Evolutionary conservation across 202 grass and related monocot genomes (phyloP).

Genomic region (Setaria italica): DNA sequence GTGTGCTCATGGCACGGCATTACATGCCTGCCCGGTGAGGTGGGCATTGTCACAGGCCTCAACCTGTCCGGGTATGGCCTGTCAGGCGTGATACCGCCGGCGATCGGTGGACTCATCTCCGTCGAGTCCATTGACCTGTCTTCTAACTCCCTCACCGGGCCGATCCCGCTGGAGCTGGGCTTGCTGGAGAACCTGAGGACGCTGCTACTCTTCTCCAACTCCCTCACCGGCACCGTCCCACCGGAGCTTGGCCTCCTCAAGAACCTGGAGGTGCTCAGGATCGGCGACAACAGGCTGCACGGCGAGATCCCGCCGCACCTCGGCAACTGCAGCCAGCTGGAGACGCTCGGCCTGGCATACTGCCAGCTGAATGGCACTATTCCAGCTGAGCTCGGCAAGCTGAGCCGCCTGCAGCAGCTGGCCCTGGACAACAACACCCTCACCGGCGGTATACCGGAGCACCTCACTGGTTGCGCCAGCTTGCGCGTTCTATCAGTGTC

Average conservation of each 20-base stretch:
- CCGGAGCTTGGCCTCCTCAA: conserved; percentile 74
- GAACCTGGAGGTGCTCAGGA: conserved; percentile 68
- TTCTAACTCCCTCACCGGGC: conserved; percentile 77
- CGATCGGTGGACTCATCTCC: conserved; percentile 51
- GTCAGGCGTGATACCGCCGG: conserved; percentile 62
- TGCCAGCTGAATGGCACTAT: conserved; percentile 73
- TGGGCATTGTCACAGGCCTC: conserved; percentile 57
- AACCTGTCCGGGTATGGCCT: conserved; percentile 75
- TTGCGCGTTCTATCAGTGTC: conserved; percentile 61
- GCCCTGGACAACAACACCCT: conserved; percentile 77
- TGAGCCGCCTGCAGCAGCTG: conserved; percentile 65
- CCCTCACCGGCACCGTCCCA: conserved; percentile 67
- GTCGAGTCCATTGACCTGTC: conserved; percentile 82
- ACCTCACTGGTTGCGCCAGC: conserved; percentile 52
- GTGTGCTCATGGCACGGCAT: conserved; percentile 81
- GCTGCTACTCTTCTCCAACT: conserved; percentile 87
- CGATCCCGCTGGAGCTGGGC: conserved; percentile 67
- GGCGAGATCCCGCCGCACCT: conserved; percentile 75
- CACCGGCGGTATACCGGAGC: conserved; percentile 60
- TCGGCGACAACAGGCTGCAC: conserved; percentile 83
- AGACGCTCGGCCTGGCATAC: conserved; percentile 77
- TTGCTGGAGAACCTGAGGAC: conserved; percentile 70
- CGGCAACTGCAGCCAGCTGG: conserved; percentile 64
- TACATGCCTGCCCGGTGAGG: conserved; percentile 48
- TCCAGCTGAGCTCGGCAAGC: conserved; percentile 60